phyloP scores from a whole-genome alignment of 345 rosid genomes.

The Erysimum cheiranthoides region DNA sequence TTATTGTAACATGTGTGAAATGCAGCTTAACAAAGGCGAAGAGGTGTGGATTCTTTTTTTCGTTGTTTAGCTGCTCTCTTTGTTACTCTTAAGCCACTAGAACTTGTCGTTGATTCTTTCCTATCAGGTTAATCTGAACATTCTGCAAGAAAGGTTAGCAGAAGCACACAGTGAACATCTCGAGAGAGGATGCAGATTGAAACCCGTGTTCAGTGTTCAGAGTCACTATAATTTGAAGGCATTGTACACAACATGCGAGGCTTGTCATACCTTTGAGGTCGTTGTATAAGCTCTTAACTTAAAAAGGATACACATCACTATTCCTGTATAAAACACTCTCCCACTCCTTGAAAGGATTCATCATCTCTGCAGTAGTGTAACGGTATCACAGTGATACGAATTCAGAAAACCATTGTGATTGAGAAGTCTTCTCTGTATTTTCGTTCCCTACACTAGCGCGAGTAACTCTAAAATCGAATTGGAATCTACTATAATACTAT shows the following conservation, averaged over 20 bases:
- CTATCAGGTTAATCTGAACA: constrained; percentile 62
- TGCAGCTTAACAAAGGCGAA: constrained; percentile 64
- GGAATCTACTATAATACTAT: too few relatives aligned
- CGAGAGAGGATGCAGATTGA: constrained; percentile 70
- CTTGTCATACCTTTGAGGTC: constrained; percentile 69
- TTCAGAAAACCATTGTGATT: too few relatives aligned
- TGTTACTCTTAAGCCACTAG: background rate
- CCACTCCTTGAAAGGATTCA: too few relatives aligned
- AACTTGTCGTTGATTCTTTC: background rate
- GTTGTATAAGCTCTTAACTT: constrained; percentile 51
- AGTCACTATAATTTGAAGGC: constrained; percentile 69
- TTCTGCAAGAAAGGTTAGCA: constrained; percentile 60
- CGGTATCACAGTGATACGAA: too few relatives aligned
- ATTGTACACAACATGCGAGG: constrained; percentile 69
- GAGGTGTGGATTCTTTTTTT: constrained; percentile 54
- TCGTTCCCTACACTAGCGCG: too few relatives aligned
- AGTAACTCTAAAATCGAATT: too few relatives aligned
- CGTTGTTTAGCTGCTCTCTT: background rate
- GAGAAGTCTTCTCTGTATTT: too few relatives aligned
- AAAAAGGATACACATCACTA: background rate
- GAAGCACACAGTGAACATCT: constrained; percentile 74
- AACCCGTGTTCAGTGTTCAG: constrained; percentile 65
- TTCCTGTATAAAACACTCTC: background rate
- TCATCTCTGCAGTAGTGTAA: too few relatives aligned
- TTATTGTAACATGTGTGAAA: constrained; percentile 68